Base-by-base conservation (phyloP, 1,284 basidiomycete genomes). In the Megacollybia platyphylla region DNA sequence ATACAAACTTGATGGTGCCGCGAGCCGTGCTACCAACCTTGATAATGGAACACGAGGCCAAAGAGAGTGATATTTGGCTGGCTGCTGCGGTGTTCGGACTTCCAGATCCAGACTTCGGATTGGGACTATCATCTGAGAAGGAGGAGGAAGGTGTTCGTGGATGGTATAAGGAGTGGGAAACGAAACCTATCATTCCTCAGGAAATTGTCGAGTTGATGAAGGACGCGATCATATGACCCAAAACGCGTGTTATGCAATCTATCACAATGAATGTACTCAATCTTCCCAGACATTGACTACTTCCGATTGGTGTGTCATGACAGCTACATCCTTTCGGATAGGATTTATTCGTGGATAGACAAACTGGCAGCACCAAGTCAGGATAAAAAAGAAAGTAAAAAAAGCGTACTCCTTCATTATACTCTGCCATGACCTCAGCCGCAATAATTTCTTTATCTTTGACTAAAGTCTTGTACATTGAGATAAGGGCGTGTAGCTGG, bases 221-320 rank as follows among this genome's bases (percentile, higher is more conserved):
- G 11, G 7, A 34, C 15, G 31, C 11, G 15, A 34, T 34, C 15
- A 34, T 34, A 34, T 11, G 10, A 15, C 10, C 31, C 31, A 34
- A 11, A 34, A 11, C 7, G 15, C 6, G 10, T 34, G 31, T 34
- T 34, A 15, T 15, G 10, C 10, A 15, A 11, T 34, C 11, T 11
- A 34, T 11, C 10, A 34, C 31, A 11, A 11, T 11, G 15, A 11
- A 15, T 34, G 31, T 15, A 34, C 4, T 49, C 46, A 60, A 45
- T 65, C 59, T 43, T 71, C 66, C 70, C 70, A 75, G 11, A 70
- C 51, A 48, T 72, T 68, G 3, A 88, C 72, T 50, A 87, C 70
- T 65, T 89, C 87, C 1, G 81, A 74, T 51, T 89, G 68, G 57
- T 87, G 78, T 1, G 87, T 90, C 85, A 86, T 87, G n/a, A 86